Percentiles rank a stretch among this genome's conserved stretches.
Evolutionary conservation across 1,284 basidiomycete genomes (phyloP).

Genomic region (Ustilago trichophora): DNA sequence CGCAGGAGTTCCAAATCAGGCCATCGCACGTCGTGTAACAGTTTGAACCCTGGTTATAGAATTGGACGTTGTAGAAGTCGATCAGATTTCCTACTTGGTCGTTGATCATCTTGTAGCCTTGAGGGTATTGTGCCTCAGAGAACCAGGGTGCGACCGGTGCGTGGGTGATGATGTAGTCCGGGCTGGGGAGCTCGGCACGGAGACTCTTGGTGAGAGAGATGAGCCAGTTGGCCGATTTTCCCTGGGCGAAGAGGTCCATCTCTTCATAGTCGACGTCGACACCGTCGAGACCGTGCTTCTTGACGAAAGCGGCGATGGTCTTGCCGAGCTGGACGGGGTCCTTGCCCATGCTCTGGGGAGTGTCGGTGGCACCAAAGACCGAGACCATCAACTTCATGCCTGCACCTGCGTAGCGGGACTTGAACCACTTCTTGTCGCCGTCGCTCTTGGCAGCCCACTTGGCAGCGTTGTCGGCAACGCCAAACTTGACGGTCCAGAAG

Average conservation of each 20-base stretch:
- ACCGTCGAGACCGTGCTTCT: constrained; percentile 71
- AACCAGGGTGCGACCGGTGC: constrained; percentile 63
- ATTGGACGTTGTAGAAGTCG: constrained; percentile 70
- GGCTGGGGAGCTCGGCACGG: constrained; percentile 68
- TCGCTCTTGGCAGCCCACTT: constrained; percentile 46
- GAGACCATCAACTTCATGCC: constrained; percentile 67
- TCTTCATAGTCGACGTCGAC: constrained; percentile 74
- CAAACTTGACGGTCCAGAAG: constrained; percentile 68
- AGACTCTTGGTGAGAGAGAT: constrained; percentile 68
- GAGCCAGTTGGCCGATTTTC: constrained; percentile 35
- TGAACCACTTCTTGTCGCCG: constrained; percentile 51
- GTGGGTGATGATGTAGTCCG: constrained; percentile 64
- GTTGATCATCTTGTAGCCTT: constrained; percentile 42
- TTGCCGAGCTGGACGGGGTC: constrained; percentile 31
- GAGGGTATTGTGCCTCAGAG: constrained; percentile 23
- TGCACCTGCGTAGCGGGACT: constrained; percentile 67
- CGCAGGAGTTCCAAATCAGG: constrained; percentile 72
- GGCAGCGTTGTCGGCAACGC: constrained; percentile 65
- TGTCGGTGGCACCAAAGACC: constrained; percentile 70
- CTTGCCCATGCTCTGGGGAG: constrained; percentile 68
- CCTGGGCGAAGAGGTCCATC: constrained; percentile 54
- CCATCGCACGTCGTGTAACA: constrained; percentile 56
- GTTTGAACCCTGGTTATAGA: constrained; percentile 49
- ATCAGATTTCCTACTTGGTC: constrained; percentile 44
- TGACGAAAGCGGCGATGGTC: constrained; percentile 67